Evolutionary conservation across 2,329 filamentous ascomycete genomes (phyloP), one percentile per base, ranked within the genome.

Genomic region (Cercospora sesami): DNA sequence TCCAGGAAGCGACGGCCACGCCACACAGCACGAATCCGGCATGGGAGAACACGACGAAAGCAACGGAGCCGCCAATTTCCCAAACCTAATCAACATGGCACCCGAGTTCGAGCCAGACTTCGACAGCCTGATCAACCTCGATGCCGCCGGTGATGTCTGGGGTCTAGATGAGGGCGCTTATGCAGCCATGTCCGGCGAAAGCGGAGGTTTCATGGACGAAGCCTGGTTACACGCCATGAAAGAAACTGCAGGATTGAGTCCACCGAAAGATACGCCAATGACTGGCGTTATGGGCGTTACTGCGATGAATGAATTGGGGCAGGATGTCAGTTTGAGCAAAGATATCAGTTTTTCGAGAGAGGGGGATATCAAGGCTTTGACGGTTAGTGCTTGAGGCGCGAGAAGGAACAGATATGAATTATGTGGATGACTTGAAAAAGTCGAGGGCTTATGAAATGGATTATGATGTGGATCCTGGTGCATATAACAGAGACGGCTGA

Each of bases 1-100:
- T 3, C 83, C 83, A 2, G 80, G 82, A 31, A 82, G 77, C 5
- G 77, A 78, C 14, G 67, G 73, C 31, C 36, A 33, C 28, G 28
- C 39, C 23, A 69, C 71, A 16, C 69, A 69, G 60, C 66, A 73
- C 58, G 39, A 66, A 63, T 62, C 57, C 12, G 57, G 45, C 18
- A 61, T 45, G 14, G 42, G 66, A 12, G 61, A 61, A 26, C 36
- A 51, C 12, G 68, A 66, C 9, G n/a, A 60, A 16, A 48, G 28
- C 14, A 60, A 42, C 5, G 48, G 26, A 23, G 51, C 48, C n/a
- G 16, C 66, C 0, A 45, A 31, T 9, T 68, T 74, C 60, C 65
- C 66, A 45, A 67, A 68, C 7, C 21, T 63, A n/a, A 55, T 65
- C 12, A 60, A 53, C 31, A 33, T 55, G 21, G 55, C 48, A 45